A percentile compares a stretch with the other conserved stretches of the same genome.
Conservation (phyloP, 768 basidiomycete species). For the Naganishia onofrii region DNA sequence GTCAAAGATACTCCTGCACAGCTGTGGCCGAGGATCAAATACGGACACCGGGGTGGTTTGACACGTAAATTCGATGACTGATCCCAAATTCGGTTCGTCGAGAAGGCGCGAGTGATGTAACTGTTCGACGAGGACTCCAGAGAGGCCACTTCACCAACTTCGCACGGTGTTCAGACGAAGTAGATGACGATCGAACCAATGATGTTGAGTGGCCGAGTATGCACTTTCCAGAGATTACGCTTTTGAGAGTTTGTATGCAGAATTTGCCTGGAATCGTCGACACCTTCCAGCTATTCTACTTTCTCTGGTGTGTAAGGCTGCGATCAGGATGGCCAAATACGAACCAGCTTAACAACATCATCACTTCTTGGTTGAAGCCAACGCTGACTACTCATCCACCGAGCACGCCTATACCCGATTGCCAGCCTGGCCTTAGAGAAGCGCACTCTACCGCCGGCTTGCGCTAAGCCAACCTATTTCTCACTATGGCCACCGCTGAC, state of each 20-base stretch:
- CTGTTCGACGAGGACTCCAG: background rate
- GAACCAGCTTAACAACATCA: too few relatives aligned
- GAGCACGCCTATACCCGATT: constrained; percentile 5
- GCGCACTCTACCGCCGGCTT: background rate
- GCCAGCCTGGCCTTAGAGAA: background rate
- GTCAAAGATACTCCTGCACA: background rate
- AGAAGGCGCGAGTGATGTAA: background rate
- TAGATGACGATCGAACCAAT: constrained; percentile 4
- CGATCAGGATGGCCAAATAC: background rate
- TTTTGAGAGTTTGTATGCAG: background rate
- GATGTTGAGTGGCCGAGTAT: background rate
- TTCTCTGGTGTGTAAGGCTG: background rate
- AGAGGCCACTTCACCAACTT: background rate
- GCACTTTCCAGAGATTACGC: background rate
- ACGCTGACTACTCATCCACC: background rate
- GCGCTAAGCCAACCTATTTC: background rate
- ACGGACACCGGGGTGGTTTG: background rate
- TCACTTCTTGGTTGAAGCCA: background rate
- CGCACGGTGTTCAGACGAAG: background rate
- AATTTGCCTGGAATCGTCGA: background rate
- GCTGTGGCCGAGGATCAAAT: background rate
- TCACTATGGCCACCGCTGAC: background rate
- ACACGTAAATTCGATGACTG: background rate
- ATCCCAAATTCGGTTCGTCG: background rate
- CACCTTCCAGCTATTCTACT: background rate